A percentile compares a stretch with the other conserved stretches of the same genome.
phyloP scores from a whole-genome alignment of 257 asterid species.

The Ocimum tenuiflorum region DNA sequence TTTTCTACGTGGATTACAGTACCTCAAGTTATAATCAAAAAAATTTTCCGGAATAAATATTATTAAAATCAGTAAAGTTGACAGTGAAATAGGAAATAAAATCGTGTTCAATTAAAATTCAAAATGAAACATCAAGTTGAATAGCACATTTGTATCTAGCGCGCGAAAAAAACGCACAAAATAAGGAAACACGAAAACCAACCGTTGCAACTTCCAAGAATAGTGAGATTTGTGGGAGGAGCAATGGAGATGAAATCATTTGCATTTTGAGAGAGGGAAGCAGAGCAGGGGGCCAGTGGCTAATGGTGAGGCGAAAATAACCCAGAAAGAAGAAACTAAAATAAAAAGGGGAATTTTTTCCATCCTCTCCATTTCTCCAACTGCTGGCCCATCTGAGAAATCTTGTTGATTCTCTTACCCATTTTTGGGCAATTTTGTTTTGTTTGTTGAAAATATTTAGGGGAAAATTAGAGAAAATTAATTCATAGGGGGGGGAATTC shows the following conservation, averaged over 20 bases:
- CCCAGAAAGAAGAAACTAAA: constrained; percentile 9
- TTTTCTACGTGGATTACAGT: too few species aligned
- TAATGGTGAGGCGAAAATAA: constrained; percentile 27
- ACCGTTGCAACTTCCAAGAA: constrained; percentile 35
- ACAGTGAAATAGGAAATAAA: too few species aligned
- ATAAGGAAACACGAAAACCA: constrained; percentile 12
- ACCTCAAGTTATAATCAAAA: too few species aligned
- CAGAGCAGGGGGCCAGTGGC: constrained; percentile 35
- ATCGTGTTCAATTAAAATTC: too few species aligned
- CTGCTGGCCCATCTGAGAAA: constrained; percentile 30
- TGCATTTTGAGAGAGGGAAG: constrained; percentile 24
- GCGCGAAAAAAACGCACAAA: constrained; percentile 21
- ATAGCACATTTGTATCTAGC: not conserved
- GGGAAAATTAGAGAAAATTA: not conserved
- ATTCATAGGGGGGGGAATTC: not conserved
- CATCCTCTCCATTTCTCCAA: constrained; percentile 30
- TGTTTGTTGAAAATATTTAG: not conserved
- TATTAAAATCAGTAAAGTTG: too few species aligned
- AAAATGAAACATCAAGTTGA: too few species aligned
- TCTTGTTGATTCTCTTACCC: constrained; percentile 26
- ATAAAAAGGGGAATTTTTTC: constrained; percentile 17
- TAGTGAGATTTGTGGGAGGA: constrained; percentile 22
- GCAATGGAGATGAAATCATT: constrained; percentile 5
- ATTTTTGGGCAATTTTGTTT: constrained; percentile 27
- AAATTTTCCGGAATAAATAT: too few species aligned